A percentile compares a stretch with the other conserved stretches of the same genome.
Evolutionary conservation across 2,329 filamentous ascomycete genomes (phyloP).

Genomic region (Fusarium decemcellulare): DNA sequence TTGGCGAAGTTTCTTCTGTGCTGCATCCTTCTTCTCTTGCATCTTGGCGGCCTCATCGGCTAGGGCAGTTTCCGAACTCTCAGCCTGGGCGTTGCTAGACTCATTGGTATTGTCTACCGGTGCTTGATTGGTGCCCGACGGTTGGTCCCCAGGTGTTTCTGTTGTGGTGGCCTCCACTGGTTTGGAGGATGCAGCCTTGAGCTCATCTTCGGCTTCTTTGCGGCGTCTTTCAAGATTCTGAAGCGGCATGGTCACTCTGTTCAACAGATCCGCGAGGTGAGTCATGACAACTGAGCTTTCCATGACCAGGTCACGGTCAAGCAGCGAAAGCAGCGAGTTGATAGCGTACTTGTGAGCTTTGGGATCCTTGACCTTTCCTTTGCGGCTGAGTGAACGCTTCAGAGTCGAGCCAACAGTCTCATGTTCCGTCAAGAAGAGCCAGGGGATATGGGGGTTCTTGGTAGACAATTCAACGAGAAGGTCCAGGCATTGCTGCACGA

Average conservation of each 20-base stretch:
- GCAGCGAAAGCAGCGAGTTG: conserved; percentile 88
- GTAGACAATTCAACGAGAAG: conserved; percentile 87
- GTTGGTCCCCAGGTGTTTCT: conserved; percentile 34
- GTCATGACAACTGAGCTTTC: conserved; percentile 99
- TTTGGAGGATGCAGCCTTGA: conserved; percentile 56
- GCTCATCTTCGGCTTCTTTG: conserved; percentile 76
- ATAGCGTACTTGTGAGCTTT: conserved; percentile 91
- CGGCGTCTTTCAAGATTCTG: conserved; percentile 86
- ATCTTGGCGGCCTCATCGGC: conserved; percentile 46
- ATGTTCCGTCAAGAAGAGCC: conserved; percentile 95
- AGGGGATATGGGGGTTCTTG: conserved; percentile 88
- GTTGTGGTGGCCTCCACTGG: conserved; percentile 52
- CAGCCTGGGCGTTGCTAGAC: conserved; percentile 47
- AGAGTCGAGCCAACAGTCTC: conserved; percentile 80
- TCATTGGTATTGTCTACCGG: conserved; percentile 28
- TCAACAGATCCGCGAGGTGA: conserved; percentile 87
- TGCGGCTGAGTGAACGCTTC: conserved; percentile 83
- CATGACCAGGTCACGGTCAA: conserved; percentile 96
- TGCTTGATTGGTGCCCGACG: conserved; percentile 52
- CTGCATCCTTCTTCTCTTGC: conserved; percentile 56
- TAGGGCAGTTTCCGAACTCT: conserved; percentile 43
- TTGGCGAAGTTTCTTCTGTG: conserved; percentile 68
- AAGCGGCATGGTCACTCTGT: conserved; percentile 89
- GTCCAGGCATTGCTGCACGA: conserved; percentile 94
- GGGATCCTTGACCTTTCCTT: conserved; percentile 89